These are phyloP conservation scores for Groenewaldozyma sp. DNA, from an alignment of 1,139 yeast genomes.

Conservation along the genomic window DNA sequence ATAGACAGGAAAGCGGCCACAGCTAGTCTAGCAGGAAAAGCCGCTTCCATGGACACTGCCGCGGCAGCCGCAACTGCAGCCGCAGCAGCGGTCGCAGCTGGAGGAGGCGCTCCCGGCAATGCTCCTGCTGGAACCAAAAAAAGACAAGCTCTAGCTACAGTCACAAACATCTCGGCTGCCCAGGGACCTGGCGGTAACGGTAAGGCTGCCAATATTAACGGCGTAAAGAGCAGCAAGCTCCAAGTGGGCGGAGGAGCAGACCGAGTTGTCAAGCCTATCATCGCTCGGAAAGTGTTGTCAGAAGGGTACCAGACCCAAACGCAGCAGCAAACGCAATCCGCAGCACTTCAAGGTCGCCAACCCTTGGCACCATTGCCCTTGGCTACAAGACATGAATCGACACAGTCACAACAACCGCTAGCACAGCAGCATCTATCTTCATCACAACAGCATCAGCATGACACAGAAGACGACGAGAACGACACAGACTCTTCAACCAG, in stretches of 20 bases:
- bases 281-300: neutral
- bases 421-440: too few relatives aligned
- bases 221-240: too few relatives aligned
- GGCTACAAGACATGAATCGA: too few relatives aligned
- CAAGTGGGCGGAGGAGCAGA: too few relatives aligned
- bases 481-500: neutral
- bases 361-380: too few relatives aligned
- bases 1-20: neutral
- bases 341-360: neutral
- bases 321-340: neutral
- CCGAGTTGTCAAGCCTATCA: neutral
- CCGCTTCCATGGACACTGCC: neutral
- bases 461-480: neutral
- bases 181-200: too few relatives aligned
- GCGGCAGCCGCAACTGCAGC: neutral
- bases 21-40: neutral
- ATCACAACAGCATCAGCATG: neutral
- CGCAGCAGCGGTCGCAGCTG: too few relatives aligned
- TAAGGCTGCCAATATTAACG: neutral
- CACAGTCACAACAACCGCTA: too few relatives aligned
- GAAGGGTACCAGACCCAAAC: neutral
- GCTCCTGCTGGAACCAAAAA: slow-evolving; percentile 7
- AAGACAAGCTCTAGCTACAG: slow-evolving; percentile 15
- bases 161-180: slow-evolving; percentile 12
- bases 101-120: slow-evolving; percentile 5